These are phyloP conservation scores for Wickerhamiella shivajii DNA, from an alignment of 805 yeast genomes.

Conservation along the genomic window DNA sequence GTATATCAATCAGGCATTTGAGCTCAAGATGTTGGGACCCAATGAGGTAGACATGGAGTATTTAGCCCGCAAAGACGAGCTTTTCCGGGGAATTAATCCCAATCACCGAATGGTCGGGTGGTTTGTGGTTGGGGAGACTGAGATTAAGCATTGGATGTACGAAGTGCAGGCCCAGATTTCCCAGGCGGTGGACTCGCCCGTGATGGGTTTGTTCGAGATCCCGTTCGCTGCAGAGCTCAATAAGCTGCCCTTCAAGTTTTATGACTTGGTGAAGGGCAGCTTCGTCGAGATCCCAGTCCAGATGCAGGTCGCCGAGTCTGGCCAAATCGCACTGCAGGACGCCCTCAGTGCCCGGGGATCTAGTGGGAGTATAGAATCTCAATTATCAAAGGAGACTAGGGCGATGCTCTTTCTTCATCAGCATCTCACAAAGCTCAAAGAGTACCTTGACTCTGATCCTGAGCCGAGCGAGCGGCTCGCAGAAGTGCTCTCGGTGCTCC, in stretches of 20 bases:
- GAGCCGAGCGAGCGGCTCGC: conserved; percentile 4
- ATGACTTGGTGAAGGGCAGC: conserved; percentile 11
- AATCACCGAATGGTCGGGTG: conserved; percentile 24
- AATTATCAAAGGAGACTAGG: conserved; percentile 8
- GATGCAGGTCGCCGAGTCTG: conserved; percentile 21
- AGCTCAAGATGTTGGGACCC: conserved; percentile 13
- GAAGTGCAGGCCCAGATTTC: conserved; percentile 13
- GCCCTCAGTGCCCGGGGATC: conserved; percentile 10
- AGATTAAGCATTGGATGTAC: conserved; percentile 10
- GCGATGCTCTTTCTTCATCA: conserved; percentile 8
- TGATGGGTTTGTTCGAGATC: conserved; percentile 15
- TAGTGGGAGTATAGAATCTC: conserved; percentile 3
- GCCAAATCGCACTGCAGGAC: conserved; percentile 22
- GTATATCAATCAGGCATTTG: conserved; percentile 23
- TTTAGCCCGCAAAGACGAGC: conserved; percentile 16
- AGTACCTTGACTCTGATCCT: neutral
- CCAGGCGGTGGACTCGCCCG: conserved; percentile 12
- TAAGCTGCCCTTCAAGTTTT: conserved; percentile 18
- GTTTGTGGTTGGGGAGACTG: conserved; percentile 18
- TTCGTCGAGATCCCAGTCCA: conserved; percentile 16
- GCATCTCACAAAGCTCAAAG: conserved; percentile 3
- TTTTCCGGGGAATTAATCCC: conserved; percentile 22
- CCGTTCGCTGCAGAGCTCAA: conserved; percentile 6
- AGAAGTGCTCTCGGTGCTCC: conserved; percentile 7
- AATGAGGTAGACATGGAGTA: conserved; percentile 17